Conservation (phyloP, 371 early-diverging fungal genomes). For the Fennellomyces sp. region DNA sequence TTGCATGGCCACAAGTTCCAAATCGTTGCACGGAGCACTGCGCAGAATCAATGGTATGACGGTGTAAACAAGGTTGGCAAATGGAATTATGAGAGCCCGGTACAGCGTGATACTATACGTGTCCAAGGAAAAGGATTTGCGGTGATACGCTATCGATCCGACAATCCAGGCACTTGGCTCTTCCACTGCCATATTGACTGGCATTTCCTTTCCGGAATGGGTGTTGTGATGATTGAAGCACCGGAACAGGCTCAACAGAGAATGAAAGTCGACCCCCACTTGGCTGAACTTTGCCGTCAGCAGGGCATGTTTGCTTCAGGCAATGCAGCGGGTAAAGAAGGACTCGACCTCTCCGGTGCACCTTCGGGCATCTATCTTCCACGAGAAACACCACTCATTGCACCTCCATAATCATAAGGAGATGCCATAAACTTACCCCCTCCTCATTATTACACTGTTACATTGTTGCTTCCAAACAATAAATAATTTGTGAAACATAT, state of each 20-base stretch:
- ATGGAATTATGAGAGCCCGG: conserved; percentile 50
- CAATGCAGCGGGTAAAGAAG: conserved; percentile 74
- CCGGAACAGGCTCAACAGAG: conserved; percentile 58
- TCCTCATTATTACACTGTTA: too few relatives aligned
- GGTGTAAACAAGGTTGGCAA: conserved; percentile 23
- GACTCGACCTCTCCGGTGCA: conserved; percentile 58
- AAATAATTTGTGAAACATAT: too few relatives aligned
- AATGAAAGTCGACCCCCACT: conserved; percentile 28
- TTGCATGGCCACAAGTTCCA: conserved; percentile 87
- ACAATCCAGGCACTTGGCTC: conserved; percentile 80
- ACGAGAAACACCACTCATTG: neutral
- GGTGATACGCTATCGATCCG: conserved; percentile 70
- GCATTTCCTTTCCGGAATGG: conserved; percentile 72
- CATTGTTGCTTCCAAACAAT: too few relatives aligned
- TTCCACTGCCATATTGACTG: conserved; percentile 83
- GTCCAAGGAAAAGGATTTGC: conserved; percentile 59
- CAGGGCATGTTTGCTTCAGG: conserved; percentile 57
- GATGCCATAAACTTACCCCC: too few relatives aligned
- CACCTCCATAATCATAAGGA: too few relatives aligned
- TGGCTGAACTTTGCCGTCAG: conserved; percentile 39
- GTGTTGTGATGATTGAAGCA: conserved; percentile 67
- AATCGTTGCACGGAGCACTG: conserved; percentile 56
- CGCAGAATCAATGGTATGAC: conserved; percentile 16
- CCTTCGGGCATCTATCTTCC: conserved; percentile 43
- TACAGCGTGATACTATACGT: conserved; percentile 68